Evolutionary conservation across 495 filamentous ascomycete genomes (phyloP), one percentile per base, ranked within the genome.

Genomic region (Entonaema liquescens): DNA sequence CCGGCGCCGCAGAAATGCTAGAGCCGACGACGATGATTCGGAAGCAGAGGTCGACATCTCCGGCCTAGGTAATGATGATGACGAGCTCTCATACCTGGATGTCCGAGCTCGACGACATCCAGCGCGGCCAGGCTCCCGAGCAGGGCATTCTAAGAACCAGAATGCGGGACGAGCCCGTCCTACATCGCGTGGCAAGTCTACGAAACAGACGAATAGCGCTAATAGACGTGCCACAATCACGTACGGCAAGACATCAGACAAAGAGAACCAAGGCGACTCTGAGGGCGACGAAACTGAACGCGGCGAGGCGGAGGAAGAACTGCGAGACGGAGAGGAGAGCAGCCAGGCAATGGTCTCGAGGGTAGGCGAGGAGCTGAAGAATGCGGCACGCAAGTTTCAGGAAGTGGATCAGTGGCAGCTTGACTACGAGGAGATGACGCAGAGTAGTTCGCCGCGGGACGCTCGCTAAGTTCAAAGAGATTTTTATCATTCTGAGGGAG

Each of bases 331-430:
- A 35, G 36, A 61, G 12, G 76, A 76, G 61, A 61, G 56, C 38
- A 80, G 78, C 66, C 67, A 68, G 61, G 74, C 67, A 47, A 56
- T 80, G 56, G 47, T 79, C 63, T 74, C 42, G 40, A 36, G 68
- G 5, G 31, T 73, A 26, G 70, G 73, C 8, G 78, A 81, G 58
- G 83, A 85, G 78, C 71, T 85, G 47, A 78, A 81, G 68, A 74
- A 76, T 19, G 83, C 82, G 28, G 72, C 67, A n/a, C 79, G 81
- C 68, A 84, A 84, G 76, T 85, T 85, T 31, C 79, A 83, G 70
- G 83, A 84, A 70, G 83, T 85, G 28, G 83, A 85, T 55, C 72
- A 79, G 75, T 85, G 81, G 81, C 78, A 84, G 66, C 68, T 85
- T 28, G 79, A 79, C 35, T 85, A 82, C 62, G 83, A 85, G 73